These are phyloP conservation scores for Leptographium flavum DNA, from an alignment of 2,329 filamentous ascomycete species.

Conservation along the genomic window DNA sequence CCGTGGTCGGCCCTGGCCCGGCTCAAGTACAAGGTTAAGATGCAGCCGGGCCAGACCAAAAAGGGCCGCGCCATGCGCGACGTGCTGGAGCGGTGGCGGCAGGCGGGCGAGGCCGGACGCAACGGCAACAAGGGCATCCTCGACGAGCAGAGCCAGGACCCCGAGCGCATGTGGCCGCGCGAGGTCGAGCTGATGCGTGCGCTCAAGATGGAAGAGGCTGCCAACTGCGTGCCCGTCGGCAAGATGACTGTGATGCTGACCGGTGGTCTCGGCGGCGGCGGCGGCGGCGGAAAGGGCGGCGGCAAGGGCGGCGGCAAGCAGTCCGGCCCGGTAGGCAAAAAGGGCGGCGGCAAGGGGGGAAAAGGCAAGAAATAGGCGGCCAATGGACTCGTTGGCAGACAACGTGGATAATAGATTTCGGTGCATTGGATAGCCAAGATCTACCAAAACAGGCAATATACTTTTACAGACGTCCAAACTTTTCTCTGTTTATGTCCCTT, in stretches of 20 bases:
- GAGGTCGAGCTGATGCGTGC: slow-evolving; percentile 76
- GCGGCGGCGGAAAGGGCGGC: slow-evolving; percentile 24
- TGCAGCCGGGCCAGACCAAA: slow-evolving; percentile 81
- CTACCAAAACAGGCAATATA: too few species aligned
- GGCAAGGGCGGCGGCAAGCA: slow-evolving; percentile 8
- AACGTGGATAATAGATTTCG: too few species aligned
- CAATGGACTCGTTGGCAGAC: too few species aligned
- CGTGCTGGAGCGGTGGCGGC: slow-evolving; percentile 68
- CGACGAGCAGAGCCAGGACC: slow-evolving; percentile 45
- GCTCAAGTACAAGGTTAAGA: slow-evolving; percentile 88
- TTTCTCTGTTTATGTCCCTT: too few species aligned
- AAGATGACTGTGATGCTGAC: slow-evolving; percentile 69
- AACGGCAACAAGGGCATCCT: slow-evolving; percentile 32
- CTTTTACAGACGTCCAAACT: too few species aligned
- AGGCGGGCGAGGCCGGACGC: slow-evolving; percentile 35
- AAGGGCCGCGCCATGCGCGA: slow-evolving; percentile 92
- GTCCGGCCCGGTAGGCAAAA: neutral
- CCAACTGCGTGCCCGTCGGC: slow-evolving; percentile 66
- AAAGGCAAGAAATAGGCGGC: neutral
- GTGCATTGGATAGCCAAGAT: too few species aligned
- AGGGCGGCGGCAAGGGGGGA: neutral
- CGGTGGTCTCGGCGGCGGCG: slow-evolving; percentile 30
- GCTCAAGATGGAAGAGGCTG: slow-evolving; percentile 68
- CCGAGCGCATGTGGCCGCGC: slow-evolving; percentile 67
- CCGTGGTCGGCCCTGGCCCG: slow-evolving; percentile 49